phyloP scores from a whole-genome alignment of 2,329 filamentous ascomycete species.

The Plenodomus lindquistii region DNA sequence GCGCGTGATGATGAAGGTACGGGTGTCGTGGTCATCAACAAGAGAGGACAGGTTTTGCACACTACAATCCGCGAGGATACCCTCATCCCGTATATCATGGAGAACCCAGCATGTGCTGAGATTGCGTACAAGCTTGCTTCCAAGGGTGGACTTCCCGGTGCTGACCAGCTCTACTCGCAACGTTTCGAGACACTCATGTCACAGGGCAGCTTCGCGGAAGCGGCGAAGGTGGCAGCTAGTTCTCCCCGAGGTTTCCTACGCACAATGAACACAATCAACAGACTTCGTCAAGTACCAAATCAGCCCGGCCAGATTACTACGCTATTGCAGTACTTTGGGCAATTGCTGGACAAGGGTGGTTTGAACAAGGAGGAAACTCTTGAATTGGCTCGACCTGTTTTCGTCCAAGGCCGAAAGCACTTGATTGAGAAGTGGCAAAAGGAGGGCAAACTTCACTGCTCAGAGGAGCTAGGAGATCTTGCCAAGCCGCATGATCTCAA shows the following conservation, averaged over 20 bases:
- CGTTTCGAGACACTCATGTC: slow-evolving; percentile 89
- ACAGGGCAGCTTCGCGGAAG: slow-evolving; percentile 79
- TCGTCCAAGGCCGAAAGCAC: slow-evolving; percentile 92
- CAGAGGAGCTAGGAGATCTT: slow-evolving; percentile 93
- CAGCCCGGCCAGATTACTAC: slow-evolving; percentile 86
- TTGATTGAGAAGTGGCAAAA: slow-evolving; percentile 97
- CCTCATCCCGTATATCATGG: slow-evolving; percentile 90
- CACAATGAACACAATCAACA: slow-evolving; percentile 92
- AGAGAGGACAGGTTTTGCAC: slow-evolving; percentile 94
- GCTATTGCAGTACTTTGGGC: slow-evolving; percentile 96
- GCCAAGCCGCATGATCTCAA: slow-evolving; percentile 87
- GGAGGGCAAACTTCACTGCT: slow-evolving; percentile 94
- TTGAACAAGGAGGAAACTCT: slow-evolving; percentile 93
- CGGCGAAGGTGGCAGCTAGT: slow-evolving; percentile 94
- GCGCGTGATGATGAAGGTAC: slow-evolving; percentile 80
- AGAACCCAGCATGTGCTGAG: slow-evolving; percentile 91
- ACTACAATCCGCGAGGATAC: slow-evolving; percentile 91
- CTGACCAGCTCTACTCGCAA: slow-evolving; percentile 88
- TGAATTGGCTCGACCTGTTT: slow-evolving; percentile 88
- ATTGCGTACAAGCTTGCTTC: slow-evolving; percentile 97
- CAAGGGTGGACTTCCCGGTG: slow-evolving; percentile 88
- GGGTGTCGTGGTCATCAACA: slow-evolving; percentile 92
- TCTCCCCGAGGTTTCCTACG: slow-evolving; percentile 94
- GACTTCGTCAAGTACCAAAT: slow-evolving; percentile 84
- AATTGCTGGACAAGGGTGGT: slow-evolving; percentile 91